Conservation (phyloP, 2,329 filamentous ascomycete species). For the Teratosphaeriaceae sp. region DNA sequence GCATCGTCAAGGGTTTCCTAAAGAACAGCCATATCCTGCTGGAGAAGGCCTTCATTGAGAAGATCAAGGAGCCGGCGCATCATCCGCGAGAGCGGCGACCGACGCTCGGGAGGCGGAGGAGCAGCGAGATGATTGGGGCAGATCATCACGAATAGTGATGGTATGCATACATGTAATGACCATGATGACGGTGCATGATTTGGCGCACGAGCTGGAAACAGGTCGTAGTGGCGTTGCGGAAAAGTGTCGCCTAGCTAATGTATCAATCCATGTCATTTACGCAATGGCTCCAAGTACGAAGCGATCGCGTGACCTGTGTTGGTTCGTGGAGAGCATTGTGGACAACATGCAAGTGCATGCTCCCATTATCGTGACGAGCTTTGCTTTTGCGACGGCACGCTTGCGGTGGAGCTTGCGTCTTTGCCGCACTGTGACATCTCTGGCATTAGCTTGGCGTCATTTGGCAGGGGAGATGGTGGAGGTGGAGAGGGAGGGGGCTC, state of each 20-base stretch:
- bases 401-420: background rate
- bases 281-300: background rate
- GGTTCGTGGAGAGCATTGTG: background rate
- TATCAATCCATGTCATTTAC: background rate
- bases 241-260: background rate
- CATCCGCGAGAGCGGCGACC: slow-evolving; percentile 12
- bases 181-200: no score
- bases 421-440: background rate
- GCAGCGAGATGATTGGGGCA: slow-evolving; percentile 11
- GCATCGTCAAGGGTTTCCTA: slow-evolving; percentile 28
- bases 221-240: no score
- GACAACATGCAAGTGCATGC: background rate
- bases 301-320: background rate
- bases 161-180: no score
- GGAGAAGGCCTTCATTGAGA: slow-evolving; percentile 25
- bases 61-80: slow-evolving; percentile 14
- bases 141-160: no score
- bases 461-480: background rate
- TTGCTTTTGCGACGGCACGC: background rate
- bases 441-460: background rate
- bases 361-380: background rate
- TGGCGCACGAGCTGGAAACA: no score
- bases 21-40: slow-evolving; percentile 26
- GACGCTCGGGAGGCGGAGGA: slow-evolving; percentile 15
- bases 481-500: no score